Conservation (phyloP, 352 stramenopile species). For the Phytopythium kandeliae region DNA sequence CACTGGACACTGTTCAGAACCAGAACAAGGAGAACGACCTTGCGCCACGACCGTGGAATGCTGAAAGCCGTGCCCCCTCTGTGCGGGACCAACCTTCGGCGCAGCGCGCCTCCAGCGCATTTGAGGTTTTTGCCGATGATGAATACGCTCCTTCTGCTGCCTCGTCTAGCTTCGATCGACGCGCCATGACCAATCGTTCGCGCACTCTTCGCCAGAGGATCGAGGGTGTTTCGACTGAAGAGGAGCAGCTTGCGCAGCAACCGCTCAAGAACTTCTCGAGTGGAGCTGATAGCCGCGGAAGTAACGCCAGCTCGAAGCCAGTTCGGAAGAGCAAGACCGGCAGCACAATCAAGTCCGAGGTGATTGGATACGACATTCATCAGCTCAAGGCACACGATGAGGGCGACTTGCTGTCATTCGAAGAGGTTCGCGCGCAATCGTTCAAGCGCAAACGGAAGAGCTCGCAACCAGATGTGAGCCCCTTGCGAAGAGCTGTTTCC, state of each 20-base stretch:
- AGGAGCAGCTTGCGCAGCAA: slow-evolving; percentile 67
- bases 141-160: slow-evolving; percentile 34
- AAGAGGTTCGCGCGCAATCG: slow-evolving; percentile 61
- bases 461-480: neutral
- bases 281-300: slow-evolving; percentile 5
- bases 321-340: neutral
- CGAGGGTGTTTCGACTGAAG: slow-evolving; percentile 61
- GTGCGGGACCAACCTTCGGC: neutral
- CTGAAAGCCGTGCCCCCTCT: neutral
- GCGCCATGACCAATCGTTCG: slow-evolving; percentile 40
- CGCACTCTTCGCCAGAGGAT: slow-evolving; percentile 67
- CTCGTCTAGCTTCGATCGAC: slow-evolving; percentile 16
- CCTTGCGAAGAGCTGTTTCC: slow-evolving; percentile 1
- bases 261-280: slow-evolving; percentile 72
- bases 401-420: slow-evolving; percentile 63
- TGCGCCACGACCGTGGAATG: slow-evolving; percentile 44
- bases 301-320: slow-evolving; percentile 4
- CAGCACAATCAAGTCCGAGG: slow-evolving; percentile 13
- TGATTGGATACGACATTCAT: slow-evolving; percentile 35
- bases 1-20: slow-evolving; percentile 48
- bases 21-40: slow-evolving; percentile 83
- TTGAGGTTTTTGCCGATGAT: slow-evolving; percentile 80
- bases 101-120: slow-evolving; percentile 9
- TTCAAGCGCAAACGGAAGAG: slow-evolving; percentile 13
- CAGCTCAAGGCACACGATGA: slow-evolving; percentile 24